These are phyloP conservation scores for Neurospora sp. DNA, from an alignment of 495 filamentous ascomycete genomes.

Conservation along the genomic window DNA sequence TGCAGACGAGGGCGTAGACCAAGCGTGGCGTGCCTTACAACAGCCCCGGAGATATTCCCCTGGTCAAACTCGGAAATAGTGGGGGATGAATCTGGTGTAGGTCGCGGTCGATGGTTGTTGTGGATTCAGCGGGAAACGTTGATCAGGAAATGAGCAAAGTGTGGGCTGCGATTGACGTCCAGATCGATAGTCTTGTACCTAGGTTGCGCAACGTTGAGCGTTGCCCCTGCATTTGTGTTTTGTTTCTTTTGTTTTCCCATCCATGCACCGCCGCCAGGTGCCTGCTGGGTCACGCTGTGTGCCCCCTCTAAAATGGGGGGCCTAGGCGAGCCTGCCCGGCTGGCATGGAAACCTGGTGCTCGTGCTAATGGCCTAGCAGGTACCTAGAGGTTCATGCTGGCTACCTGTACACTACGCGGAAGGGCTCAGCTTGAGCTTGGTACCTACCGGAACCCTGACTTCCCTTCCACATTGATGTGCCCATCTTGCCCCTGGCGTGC, in stretches of 20 bases:
- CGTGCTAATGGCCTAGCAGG: neutral
- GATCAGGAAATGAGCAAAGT: neutral
- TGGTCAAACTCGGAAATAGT: neutral
- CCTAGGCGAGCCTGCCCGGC: neutral
- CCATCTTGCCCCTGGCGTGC: neutral
- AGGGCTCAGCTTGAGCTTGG: neutral
- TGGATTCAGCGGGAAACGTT: neutral
- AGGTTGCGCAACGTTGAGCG: neutral
- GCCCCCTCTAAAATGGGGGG: neutral
- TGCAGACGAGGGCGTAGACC: neutral
- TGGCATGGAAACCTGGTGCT: neutral
- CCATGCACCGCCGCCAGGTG: neutral
- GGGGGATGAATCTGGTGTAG: neutral
- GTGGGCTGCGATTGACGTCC: neutral
- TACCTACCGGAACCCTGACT: neutral
- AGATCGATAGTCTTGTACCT: neutral
- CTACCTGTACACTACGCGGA: neutral
- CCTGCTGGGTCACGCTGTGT: neutral
- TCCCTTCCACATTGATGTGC: neutral
- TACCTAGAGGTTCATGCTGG: neutral
- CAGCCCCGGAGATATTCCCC: neutral
- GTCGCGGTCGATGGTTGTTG: neutral
- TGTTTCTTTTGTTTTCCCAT: neutral
- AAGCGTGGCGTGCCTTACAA: neutral
- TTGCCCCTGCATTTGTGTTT: neutral